These are phyloP conservation scores for Typha latifolia DNA, from an alignment of 176 grass and related monocot species.

Conservation along the genomic window DNA sequence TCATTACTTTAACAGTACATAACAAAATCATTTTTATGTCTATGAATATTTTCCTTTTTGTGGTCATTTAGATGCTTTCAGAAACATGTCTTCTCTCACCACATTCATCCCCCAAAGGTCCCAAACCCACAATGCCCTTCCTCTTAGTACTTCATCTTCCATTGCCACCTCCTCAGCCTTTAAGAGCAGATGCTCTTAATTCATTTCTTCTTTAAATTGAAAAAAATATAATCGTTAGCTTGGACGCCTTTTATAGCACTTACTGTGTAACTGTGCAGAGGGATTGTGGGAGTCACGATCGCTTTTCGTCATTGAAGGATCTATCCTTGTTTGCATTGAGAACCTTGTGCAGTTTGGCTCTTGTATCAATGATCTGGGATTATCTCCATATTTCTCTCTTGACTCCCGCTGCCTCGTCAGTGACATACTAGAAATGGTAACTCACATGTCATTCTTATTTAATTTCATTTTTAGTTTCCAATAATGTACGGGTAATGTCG, in stretches of 20 bases:
- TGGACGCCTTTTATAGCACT: too few relatives aligned
- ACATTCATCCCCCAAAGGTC: too few relatives aligned
- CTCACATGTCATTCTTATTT: slow-evolving; percentile 13
- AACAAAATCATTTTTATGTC: background rate
- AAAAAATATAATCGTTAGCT: too few relatives aligned
- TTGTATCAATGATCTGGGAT: slow-evolving; percentile 26
- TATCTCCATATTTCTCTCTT: slow-evolving; percentile 49
- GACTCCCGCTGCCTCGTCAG: slow-evolving; percentile 51
- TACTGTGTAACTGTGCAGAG: slow-evolving; percentile 22
- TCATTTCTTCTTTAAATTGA: too few relatives aligned
- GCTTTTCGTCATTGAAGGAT: slow-evolving; percentile 47
- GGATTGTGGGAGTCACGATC: slow-evolving; percentile 48
- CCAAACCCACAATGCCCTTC: too few relatives aligned
- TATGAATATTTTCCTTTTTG: background rate
- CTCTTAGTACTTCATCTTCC: too few relatives aligned
- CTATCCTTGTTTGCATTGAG: slow-evolving; percentile 75
- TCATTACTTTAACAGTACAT: background rate
- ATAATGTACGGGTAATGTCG: background rate
- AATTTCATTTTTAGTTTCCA: slow-evolving; percentile 20
- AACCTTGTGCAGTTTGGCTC: slow-evolving; percentile 63
- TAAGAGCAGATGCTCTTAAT: too few relatives aligned
- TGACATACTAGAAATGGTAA: slow-evolving; percentile 88
- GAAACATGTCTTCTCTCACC: too few relatives aligned
- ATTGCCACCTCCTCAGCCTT: too few relatives aligned
- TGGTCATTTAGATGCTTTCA: too few relatives aligned